Conservation (phyloP, 306 rosid genomes). For the Mucuna pruriens region DNA sequence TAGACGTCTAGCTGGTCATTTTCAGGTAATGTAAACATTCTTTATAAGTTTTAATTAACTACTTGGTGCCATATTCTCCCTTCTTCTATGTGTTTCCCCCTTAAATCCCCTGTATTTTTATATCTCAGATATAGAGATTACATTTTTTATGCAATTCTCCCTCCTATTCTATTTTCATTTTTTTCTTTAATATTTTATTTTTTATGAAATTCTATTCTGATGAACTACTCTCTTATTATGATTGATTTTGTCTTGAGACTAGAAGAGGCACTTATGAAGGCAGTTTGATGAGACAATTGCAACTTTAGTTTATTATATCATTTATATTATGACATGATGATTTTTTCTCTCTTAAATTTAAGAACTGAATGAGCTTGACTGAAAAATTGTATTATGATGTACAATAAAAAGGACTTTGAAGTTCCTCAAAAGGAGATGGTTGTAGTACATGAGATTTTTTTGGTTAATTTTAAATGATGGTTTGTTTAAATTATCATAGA, state of each 20-base stretch:
- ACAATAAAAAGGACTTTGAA: no score
- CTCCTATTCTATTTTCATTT: neutral
- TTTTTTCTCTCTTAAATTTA: no score
- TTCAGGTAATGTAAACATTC: conserved; percentile 59
- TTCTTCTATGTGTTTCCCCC: neutral
- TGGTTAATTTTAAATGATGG: no score
- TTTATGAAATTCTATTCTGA: neutral
- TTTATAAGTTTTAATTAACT: neutral
- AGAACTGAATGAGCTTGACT: no score
- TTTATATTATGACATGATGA: no score
- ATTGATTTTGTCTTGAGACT: neutral
- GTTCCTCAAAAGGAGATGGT: no score
- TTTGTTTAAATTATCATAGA: no score
- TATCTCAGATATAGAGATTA: neutral
- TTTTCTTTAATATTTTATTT: neutral
- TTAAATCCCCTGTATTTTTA: neutral
- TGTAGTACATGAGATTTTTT: no score
- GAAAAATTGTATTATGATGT: no score
- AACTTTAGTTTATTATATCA: no score
- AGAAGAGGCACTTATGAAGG: neutral
- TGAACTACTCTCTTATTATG: neutral
- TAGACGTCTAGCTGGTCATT: conserved; percentile 88
- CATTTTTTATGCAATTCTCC: neutral
- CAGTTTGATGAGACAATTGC: neutral
- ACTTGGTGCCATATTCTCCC: neutral